Conservation (phyloP, 2,329 filamentous ascomycete genomes). For the Penicillium sp. region DNA sequence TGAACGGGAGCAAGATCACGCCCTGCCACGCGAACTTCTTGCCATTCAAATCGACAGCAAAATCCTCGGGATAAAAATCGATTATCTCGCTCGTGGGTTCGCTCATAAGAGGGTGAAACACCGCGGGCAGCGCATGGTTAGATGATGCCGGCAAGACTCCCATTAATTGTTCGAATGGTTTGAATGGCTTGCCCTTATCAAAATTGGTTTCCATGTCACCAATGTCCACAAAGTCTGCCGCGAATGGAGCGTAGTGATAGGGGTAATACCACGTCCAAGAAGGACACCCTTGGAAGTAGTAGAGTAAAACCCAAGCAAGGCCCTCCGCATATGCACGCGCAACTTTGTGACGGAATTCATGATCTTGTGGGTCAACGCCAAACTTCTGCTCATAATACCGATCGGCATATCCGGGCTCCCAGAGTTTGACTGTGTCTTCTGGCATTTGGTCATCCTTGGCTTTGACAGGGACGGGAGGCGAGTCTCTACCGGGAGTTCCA, state of each 20-base stretch:
- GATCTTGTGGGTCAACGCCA: slow-evolving; percentile 69
- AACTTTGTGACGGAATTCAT: slow-evolving; percentile 82
- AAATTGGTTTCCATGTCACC: slow-evolving; percentile 74
- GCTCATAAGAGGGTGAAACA: slow-evolving; percentile 88
- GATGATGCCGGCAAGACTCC: slow-evolving; percentile 91
- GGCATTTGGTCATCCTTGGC: slow-evolving; percentile 57
- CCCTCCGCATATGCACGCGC: slow-evolving; percentile 90
- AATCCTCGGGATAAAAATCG: slow-evolving; percentile 95
- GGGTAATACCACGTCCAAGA: slow-evolving; percentile 99
- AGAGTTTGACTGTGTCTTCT: slow-evolving; percentile 77
- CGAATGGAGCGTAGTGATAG: slow-evolving; percentile 96
- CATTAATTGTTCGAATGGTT: slow-evolving; percentile 96
- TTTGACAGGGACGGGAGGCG: slow-evolving; percentile 48
- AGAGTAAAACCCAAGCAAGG: slow-evolving; percentile 87
- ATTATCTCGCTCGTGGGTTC: slow-evolving; percentile 84
- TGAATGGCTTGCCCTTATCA: slow-evolving; percentile 76
- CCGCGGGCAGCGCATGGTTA: slow-evolving; percentile 78
- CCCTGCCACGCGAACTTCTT: slow-evolving; percentile 99
- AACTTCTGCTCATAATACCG: slow-evolving; percentile 98
- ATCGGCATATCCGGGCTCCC: slow-evolving; percentile 93
- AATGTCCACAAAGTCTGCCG: slow-evolving; percentile 84
- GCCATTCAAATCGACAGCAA: slow-evolving; percentile 87
- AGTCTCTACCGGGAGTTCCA: slow-evolving; percentile 56
- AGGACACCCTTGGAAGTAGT: slow-evolving; percentile 97
- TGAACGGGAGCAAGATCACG: slow-evolving; percentile 87